Conservation (phyloP, 2,329 filamentous ascomycete species). For the Fusarium sp. region DNA sequence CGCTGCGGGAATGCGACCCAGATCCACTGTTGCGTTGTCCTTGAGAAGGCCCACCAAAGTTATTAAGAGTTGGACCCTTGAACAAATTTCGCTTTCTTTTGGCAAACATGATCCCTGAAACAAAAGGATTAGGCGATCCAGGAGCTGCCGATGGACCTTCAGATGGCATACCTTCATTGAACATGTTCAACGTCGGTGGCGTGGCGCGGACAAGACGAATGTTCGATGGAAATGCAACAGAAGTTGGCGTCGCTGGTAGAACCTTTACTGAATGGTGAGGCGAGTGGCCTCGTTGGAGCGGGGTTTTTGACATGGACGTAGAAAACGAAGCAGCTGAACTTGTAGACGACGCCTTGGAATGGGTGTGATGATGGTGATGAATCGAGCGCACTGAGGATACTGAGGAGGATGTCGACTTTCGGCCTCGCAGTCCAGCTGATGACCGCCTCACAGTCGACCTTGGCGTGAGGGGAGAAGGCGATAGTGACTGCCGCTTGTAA, state of each 20-base stretch:
- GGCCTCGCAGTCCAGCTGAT: conserved; percentile 85
- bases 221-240: conserved; percentile 82
- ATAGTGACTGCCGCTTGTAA: conserved; percentile 84
- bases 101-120: conserved; percentile 78
- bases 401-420: conserved; percentile 96
- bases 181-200: conserved; percentile 64
- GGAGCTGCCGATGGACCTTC: conserved; percentile 57
- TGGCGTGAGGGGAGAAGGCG: conserved; percentile 88
- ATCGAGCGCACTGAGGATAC: conserved; percentile 94
- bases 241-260: conserved; percentile 88
- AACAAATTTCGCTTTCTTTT: conserved; percentile 85
- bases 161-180: conserved; percentile 70
- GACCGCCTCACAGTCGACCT: conserved; percentile 87
- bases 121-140: conserved; percentile 70
- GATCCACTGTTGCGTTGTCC: conserved; percentile 54
- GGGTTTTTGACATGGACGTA: conserved; percentile 77
- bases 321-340: conserved; percentile 84
- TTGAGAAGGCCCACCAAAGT: conserved; percentile 61
- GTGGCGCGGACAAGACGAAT: conserved; percentile 82
- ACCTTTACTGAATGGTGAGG: conserved; percentile 95
- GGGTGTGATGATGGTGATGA: conserved; percentile 85
- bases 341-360: conserved; percentile 94
- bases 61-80: conserved; percentile 80
- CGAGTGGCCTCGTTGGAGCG: conserved; percentile 73
- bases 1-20: conserved; percentile 66